These are phyloP conservation scores for Anaeromyces robustus DNA, from an alignment of 192 early-diverging fungal genomes.

Conservation along the genomic window DNA sequence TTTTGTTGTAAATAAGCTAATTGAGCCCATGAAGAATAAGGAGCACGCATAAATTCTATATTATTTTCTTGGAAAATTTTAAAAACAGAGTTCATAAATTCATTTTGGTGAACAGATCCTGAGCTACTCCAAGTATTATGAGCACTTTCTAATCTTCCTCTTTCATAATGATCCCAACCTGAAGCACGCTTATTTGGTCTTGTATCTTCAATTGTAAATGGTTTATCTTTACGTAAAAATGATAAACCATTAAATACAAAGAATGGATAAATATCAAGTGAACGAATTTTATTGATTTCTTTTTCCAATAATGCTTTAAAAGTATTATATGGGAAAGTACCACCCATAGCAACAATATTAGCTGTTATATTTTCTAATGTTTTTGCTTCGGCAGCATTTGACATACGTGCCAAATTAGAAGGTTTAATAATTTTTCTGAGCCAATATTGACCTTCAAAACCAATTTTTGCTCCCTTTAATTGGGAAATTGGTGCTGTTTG, in stretches of 20 bases:
- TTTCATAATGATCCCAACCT: conserved; percentile 54
- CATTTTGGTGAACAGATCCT: conserved; percentile 33
- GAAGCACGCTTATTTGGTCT: conserved; percentile 37
- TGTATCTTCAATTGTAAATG: conserved; percentile 43
- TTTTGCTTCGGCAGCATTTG: background rate
- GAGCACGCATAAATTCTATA: conserved; percentile 64
- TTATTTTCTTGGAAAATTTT: conserved; percentile 56
- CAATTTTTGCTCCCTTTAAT: conserved; percentile 50
- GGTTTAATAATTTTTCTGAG: conserved; percentile 39
- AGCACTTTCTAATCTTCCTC: conserved; percentile 38
- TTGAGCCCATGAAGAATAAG: conserved; percentile 66
- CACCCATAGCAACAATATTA: background rate
- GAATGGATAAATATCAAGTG: conserved; percentile 43
- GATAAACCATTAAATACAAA: conserved; percentile 63
- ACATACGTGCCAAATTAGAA: background rate
- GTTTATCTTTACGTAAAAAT: conserved; percentile 52
- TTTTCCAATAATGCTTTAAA: background rate
- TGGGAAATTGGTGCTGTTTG: conserved; percentile 34
- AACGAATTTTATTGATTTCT: background rate
- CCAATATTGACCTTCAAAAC: conserved; percentile 70
- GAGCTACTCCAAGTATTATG: conserved; percentile 32
- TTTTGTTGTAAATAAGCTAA: conserved; percentile 55
- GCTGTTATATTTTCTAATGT: background rate
- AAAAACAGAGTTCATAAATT: conserved; percentile 48
- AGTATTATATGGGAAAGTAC: background rate